Evolutionary conservation across 2,329 filamentous ascomycete species (phyloP).

Genomic region (Alternaria rosae): DNA sequence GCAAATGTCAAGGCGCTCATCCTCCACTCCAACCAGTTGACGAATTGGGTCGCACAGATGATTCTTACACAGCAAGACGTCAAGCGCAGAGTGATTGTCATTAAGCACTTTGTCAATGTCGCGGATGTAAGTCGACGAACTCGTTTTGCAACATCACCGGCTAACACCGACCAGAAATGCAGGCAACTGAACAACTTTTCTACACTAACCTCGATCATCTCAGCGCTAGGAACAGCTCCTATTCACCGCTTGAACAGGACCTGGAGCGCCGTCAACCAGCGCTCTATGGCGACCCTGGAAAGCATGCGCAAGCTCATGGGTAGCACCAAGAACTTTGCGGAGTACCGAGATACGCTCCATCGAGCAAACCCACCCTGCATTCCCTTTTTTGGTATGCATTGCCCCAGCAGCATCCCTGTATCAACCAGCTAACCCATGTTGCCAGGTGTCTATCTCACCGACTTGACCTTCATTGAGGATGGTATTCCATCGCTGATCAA

Average conservation of each 20-base stretch:
- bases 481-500: constrained; percentile 96
- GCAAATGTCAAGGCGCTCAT: constrained; percentile 96
- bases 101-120: constrained; percentile 97
- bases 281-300: constrained; percentile 81
- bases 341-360: constrained; percentile 93
- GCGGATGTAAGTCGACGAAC: constrained; percentile 75
- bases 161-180: constrained; percentile 75
- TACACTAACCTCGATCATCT: constrained; percentile 96
- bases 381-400: constrained; percentile 85
- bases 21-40: constrained; percentile 97
- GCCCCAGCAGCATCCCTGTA: neutral
- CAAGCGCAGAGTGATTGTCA: constrained; percentile 94
- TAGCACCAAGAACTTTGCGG: constrained; percentile 96
- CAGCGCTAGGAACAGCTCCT: constrained; percentile 89
- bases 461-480: constrained; percentile 98
- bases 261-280: constrained; percentile 90
- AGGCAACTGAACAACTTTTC: constrained; percentile 95
- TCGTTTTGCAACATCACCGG: neutral
- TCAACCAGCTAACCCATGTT: neutral
- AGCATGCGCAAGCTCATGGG: constrained; percentile 94
- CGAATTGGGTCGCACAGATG: constrained; percentile 99
- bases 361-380: constrained; percentile 95
- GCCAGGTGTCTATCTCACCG: constrained; percentile 90
- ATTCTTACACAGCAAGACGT: constrained; percentile 93
- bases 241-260: constrained; percentile 93